Conservation (phyloP, 805 yeast species). For the Lipomyces yamadae region DNA sequence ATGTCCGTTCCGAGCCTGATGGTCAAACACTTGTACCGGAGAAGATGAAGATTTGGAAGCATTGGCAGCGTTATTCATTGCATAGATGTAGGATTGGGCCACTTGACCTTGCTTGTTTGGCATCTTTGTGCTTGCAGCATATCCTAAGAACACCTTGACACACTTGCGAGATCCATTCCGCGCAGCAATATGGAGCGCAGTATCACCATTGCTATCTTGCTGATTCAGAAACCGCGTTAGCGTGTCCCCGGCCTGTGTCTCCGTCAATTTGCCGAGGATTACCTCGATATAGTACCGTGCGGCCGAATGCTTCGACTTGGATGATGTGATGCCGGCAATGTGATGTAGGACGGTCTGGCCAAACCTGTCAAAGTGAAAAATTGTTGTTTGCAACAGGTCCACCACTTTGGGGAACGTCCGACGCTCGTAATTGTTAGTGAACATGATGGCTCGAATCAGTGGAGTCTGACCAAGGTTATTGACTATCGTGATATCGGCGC, state of each 20-base stretch:
- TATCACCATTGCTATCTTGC: conserved; percentile 81
- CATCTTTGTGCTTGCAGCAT: conserved; percentile 54
- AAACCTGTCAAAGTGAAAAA: conserved; percentile 77
- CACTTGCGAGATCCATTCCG: conserved; percentile 57
- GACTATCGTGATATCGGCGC: conserved; percentile 66
- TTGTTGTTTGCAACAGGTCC: conserved; percentile 73
- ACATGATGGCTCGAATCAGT: conserved; percentile 78
- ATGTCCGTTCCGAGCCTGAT: background rate
- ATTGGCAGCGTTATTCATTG: background rate
- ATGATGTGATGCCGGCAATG: conserved; percentile 70
- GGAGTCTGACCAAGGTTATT: conserved; percentile 86
- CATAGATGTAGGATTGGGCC: conserved; percentile 47
- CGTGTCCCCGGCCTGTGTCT: conserved; percentile 64
- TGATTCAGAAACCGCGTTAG: conserved; percentile 59
- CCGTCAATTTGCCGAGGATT: conserved; percentile 72
- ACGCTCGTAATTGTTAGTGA: conserved; percentile 84
- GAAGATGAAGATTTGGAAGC: conserved; percentile 13
- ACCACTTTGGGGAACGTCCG: conserved; percentile 79
- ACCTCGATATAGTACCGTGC: conserved; percentile 82
- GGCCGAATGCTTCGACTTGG: conserved; percentile 72
- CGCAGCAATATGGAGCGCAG: conserved; percentile 80
- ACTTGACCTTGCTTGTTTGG: conserved; percentile 51
- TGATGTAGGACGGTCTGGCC: conserved; percentile 82
- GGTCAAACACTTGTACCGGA: conserved; percentile 9
- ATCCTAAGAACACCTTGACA: conserved; percentile 51